Base-by-base conservation (phyloP, 2,329 filamentous ascomycete genomes). In the Zymoseptoria pseudotritici region DNA sequence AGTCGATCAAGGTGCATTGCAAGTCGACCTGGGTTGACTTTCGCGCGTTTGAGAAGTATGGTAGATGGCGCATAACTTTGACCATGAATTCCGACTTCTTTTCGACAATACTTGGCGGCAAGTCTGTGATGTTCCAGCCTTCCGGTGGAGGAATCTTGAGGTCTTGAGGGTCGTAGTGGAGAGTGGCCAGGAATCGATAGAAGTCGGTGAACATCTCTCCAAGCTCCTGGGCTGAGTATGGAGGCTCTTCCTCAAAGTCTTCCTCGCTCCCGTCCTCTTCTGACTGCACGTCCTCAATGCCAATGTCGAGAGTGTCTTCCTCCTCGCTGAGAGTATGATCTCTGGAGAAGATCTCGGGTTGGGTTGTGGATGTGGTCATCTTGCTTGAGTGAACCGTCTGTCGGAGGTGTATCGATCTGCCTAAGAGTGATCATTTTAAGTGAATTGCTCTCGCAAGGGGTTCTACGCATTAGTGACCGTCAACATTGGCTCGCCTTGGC, bases 11-110 rank as follows among this genome's bases (percentile, higher is more conserved):
- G 7, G n/a, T 49, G 4, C 52, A 58, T 42, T 58, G 55, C 36
- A 55, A 58, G 46, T 58, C 52, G 4, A 55, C 8, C 6, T 58
- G 57, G 10, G 57, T 58, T 17, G 57, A 55, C 22, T 21, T 52
- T 31, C 22, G 21, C n/a, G 22, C 55, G 19, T 58, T 21, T 9
- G 8, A 22, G 52, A 58, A 58, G 22, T 55, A 58, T 19, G 57
- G 57, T 0, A 58, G 9, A 22, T 29, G 52, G 11, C 46, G 21
- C 52, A 55, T 50, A 20, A 58, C 13, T 8, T 55, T 52, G 4
- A 50, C 46, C 13, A 55, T 46, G 21, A 55, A 20, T 2, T 55
- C 52, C 3, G 53, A 58, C n/a, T 55, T 55, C 20, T 17, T 50
- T 1, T 50, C 29, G 9, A 58, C 22, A 17, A 52, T 8, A 9